Evolutionary conservation across 1,284 basidiomycete genomes (phyloP), one percentile per base, ranked within the genome.

Genomic region (Tilletia caries): DNA sequence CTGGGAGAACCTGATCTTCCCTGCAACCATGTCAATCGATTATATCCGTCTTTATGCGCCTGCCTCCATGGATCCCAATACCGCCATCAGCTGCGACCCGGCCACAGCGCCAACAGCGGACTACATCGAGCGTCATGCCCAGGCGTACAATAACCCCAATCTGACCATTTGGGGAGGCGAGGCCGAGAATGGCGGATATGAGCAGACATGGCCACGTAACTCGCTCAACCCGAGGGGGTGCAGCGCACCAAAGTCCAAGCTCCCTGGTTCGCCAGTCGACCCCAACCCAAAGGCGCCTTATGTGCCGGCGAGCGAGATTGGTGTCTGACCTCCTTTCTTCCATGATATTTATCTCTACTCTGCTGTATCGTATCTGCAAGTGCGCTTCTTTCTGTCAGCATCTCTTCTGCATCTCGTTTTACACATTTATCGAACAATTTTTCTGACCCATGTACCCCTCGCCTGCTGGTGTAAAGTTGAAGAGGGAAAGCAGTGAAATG

Each of bases 41-140:
- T 79, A 79, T 41, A 32, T 64, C 23, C 43, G 67, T 2, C 20
- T 62, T 6, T 65, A 64, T 37, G 34, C 66, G 70, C 79, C 12
- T 66, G 79, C 5, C 71, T 79, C 25, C 80, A 73, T 67, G 79
- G 81, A 68, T 71, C 77, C 27, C 73, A 78, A 25, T 29, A 29
- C 18, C 27, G 58, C 58, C 27, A 66, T 80, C 1, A 77, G 85
- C 1, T 86, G 86, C 76, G 83, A 84, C 71, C 86, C 85, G 1
- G 65, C 73, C 23, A 84, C 70, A 46, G 72, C 62, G 25, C 82
- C 80, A 1, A 82, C 81, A 0, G 69, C 68, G 13, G 78, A 75
- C 12, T 83, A 83, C 65, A 83, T 83, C 64, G 69, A 81, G 33
- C 71, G 73, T 33, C 77, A 83, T 67, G 46, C 67, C 6, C 77